Base-by-base conservation (phyloP, 768 basidiomycete genomes). In the Naganishia friedmannii region DNA sequence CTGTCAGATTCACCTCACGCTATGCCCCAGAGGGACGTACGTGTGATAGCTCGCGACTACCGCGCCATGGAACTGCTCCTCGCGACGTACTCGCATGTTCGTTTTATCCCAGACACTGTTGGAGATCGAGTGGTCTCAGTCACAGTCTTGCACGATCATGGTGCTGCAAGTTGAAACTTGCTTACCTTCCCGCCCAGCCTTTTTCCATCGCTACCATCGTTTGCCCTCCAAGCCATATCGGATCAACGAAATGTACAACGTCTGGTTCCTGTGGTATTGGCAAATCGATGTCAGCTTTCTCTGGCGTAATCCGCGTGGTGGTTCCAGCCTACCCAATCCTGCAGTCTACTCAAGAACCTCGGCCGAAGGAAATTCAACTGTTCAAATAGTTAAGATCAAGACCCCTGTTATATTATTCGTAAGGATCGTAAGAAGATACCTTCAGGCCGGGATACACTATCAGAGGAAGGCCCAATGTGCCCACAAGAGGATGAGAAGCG, bases 161-260 rank as follows among this genome's bases (percentile, higher is more conserved):
- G 3, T 3, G 34, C 7, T n/a, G 6, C 12, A 3, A 34, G 3
- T 23, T 2, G 9, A 12, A 21, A 21, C 7, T 15, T 23, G 21
- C 57, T 34, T 34, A 58, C 57, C 34, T 37, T 9, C 79, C 80
- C 8, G 79, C 82, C 78, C 79, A 83, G 17, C 82, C 81, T 17
- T 81, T 68, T 68, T 82, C 78, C 76, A 83, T 75, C 1, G 82
- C 83, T 69, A 81, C 74, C n/a, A 83, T 77, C 13, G 80, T 79
- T 67, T 84, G 83, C 0, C 82, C 83, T 21, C 84, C 84, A 4
- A 85, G 81, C 83, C 83, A 85, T 51, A 85, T 83, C 3, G 84
- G 83, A 75, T 84, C 83, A 53, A 83, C 82, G 66, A 84, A 81
- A 69, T 84, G 83, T 7, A 84, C 78, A 0, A 84, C 82, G 66